Conservation (phyloP, 495 filamentous ascomycete species). For the Neurospora sp. region DNA sequence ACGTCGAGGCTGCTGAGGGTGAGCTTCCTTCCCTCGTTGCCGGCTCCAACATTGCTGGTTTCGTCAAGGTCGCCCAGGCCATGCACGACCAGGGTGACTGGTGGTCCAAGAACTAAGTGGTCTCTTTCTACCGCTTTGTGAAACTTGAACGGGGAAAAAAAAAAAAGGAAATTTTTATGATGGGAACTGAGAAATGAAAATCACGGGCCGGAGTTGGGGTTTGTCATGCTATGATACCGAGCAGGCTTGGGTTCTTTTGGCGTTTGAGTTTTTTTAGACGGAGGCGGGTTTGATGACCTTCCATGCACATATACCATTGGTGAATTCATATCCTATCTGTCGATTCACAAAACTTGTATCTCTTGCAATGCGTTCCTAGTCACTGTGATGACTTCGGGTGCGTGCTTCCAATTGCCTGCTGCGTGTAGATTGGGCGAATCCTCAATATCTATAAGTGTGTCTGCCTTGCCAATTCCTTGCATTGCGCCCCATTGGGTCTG, state of each 20-base stretch:
- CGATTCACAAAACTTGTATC: neutral
- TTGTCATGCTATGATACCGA: neutral
- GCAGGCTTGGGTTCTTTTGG: neutral
- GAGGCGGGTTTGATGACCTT: neutral
- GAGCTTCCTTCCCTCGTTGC: constrained; percentile 83
- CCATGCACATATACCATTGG: neutral
- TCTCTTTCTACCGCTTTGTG: neutral
- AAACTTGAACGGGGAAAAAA: neutral
- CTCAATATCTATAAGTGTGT: neutral
- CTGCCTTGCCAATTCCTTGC: neutral
- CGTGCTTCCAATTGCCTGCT: neutral
- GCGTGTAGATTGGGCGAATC: neutral
- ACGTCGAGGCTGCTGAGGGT: constrained; percentile 64
- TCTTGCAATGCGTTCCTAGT: neutral
- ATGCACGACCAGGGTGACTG: constrained; percentile 98
- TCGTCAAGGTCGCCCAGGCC: constrained; percentile 87
- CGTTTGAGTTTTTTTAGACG: neutral
- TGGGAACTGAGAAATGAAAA: neutral
- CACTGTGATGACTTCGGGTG: neutral
- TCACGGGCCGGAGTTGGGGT: neutral
- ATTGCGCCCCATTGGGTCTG: neutral
- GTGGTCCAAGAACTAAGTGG: constrained; percentile 48
- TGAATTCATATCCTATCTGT: neutral
- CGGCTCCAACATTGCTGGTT: constrained; percentile 94
- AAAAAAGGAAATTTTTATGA: neutral